A percentile compares a stretch with the other conserved stretches of the same genome.
phyloP scores from a whole-genome alignment of 1,284 basidiomycete species.

The Athelia sp. region DNA sequence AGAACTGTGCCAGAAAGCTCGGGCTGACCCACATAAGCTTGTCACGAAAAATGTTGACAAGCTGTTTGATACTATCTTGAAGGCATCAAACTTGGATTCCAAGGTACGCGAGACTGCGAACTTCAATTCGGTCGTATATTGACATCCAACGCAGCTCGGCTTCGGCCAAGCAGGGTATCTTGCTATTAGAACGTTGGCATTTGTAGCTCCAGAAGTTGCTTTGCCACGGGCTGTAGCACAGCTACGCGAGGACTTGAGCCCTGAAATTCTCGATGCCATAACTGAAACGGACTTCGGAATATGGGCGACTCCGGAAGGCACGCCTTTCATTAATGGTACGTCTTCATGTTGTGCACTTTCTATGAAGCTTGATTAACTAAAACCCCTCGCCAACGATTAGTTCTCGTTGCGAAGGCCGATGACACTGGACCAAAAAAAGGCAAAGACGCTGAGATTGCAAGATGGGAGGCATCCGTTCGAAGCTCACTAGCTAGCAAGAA shows the following conservation, averaged over 20 bases:
- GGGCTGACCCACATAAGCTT: conserved; percentile 63
- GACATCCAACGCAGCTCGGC: conserved; percentile 28
- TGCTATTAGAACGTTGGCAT: conserved; percentile 74
- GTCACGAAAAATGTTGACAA: conserved; percentile 45
- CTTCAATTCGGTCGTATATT: background rate
- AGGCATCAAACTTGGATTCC: conserved; percentile 34
- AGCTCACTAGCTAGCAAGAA: conserved; percentile 80
- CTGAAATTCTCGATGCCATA: conserved; percentile 52
- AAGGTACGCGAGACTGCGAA: conserved; percentile 31
- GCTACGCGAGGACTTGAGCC: conserved; percentile 59
- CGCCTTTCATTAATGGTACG: conserved; percentile 74
- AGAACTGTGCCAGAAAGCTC: conserved; percentile 69
- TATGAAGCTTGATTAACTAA: conserved; percentile 3
- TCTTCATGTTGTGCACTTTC: conserved; percentile 2
- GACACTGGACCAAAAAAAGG: conserved; percentile 62
- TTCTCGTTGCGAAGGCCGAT: conserved; percentile 58
- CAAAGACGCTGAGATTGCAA: conserved; percentile 81
- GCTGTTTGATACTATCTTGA: conserved; percentile 46
- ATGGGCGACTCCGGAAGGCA: conserved; percentile 81
- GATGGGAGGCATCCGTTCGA: conserved; percentile 93
- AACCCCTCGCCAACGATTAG: conserved; percentile 29
- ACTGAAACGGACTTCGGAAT: conserved; percentile 75
- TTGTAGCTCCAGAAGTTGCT: conserved; percentile 68
- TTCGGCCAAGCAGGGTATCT: conserved; percentile 66
- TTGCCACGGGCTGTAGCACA: conserved; percentile 70